Evolutionary conservation across 192 early-diverging fungal genomes (phyloP).

Genomic region (Rhizophlyctis rosea): DNA sequence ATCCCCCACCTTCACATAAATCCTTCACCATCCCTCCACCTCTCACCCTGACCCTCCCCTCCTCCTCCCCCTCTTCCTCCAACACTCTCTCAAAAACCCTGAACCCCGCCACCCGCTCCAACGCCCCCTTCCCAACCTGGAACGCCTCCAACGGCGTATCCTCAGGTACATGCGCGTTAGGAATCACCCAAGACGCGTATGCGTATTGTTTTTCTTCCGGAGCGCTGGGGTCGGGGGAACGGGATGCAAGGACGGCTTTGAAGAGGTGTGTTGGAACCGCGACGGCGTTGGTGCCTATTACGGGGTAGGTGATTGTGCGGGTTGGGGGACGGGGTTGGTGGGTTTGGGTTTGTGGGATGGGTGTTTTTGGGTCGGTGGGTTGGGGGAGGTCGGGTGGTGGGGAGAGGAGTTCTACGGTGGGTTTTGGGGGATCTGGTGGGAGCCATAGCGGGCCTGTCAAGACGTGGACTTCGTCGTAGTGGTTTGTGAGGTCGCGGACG

Average conservation of each 20-base stretch:
- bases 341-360: background rate
- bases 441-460: constrained; percentile 3
- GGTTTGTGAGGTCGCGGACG: constrained; percentile 1
- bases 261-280: background rate
- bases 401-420: background rate
- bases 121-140: background rate
- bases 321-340: background rate
- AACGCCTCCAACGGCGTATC: constrained; percentile 2
- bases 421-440: background rate
- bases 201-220: background rate
- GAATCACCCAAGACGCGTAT: constrained; percentile 3
- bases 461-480: constrained; percentile 6
- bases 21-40: background rate
- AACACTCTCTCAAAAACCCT: constrained; percentile 1
- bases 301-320: background rate
- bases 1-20: background rate
- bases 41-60: background rate
- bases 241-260: background rate
- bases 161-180: constrained; percentile 7
- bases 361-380: background rate
- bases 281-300: background rate
- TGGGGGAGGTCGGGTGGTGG: background rate
- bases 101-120: constrained; percentile 5
- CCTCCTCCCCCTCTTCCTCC: background rate
- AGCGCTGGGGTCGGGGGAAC: background rate